A percentile compares a stretch with the other conserved stretches of the same genome.
These are phyloP conservation scores for Exophiala alcalophila DNA, from an alignment of 2,329 filamentous ascomycete genomes.

Conservation along the genomic window DNA sequence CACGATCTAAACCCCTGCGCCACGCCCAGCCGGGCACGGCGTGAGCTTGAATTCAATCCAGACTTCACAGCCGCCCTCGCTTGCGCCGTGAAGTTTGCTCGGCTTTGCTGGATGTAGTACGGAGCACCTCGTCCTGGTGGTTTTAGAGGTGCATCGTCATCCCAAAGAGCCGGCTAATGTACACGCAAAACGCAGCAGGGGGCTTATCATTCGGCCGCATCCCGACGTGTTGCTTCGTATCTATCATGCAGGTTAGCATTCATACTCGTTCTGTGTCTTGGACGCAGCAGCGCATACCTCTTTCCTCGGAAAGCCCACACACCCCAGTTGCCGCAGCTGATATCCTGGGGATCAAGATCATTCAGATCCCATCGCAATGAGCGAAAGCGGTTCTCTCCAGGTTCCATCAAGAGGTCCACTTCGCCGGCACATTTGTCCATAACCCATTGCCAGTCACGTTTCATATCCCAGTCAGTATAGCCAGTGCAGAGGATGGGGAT, in stretches of 20 bases:
- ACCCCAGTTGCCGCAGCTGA: constrained; percentile 96
- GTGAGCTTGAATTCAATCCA: too few species aligned
- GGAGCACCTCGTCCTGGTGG: too few species aligned
- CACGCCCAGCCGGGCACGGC: too few species aligned
- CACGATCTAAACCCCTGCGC: too few species aligned
- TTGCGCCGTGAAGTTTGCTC: too few species aligned
- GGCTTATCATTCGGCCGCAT: too few species aligned
- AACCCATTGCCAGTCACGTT: constrained; percentile 88
- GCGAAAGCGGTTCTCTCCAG: constrained; percentile 89
- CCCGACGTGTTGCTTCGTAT: constrained; percentile 30
- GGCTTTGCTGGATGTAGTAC: too few species aligned
- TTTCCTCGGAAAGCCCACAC: constrained; percentile 97
- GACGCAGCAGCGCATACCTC: constrained; percentile 58
- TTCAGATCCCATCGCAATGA: constrained; percentile 97
- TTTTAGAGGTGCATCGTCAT: too few species aligned
- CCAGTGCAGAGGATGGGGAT: constrained; percentile 91
- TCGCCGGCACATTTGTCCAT: constrained; percentile 80
- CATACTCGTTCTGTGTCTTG: neutral
- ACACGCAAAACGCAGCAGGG: too few species aligned
- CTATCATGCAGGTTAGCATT: constrained; percentile 23
- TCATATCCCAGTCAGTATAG: constrained; percentile 93
- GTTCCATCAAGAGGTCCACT: constrained; percentile 86
- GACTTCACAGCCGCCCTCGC: too few species aligned
- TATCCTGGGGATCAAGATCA: constrained; percentile 87
- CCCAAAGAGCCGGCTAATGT: too few species aligned